These are phyloP conservation scores for Phaffomyces thermotolerans DNA, from an alignment of 805 yeast species.

Conservation along the genomic window DNA sequence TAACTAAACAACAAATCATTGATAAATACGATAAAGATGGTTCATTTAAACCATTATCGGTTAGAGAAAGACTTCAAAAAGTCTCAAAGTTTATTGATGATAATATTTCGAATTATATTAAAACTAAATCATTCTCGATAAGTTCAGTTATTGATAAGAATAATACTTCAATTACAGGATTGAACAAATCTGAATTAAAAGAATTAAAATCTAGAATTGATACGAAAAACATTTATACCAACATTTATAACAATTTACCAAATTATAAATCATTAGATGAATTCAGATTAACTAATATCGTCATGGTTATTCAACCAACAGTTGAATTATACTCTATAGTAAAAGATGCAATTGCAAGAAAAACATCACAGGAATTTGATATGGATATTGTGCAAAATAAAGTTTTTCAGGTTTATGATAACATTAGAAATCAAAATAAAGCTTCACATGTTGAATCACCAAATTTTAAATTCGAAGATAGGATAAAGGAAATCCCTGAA, in stretches of 20 bases:
- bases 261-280: slow-evolving; percentile 24
- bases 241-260: slow-evolving; percentile 35
- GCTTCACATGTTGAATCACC: slow-evolving; percentile 1
- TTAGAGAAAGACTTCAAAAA: slow-evolving; percentile 15
- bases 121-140: neutral
- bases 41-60: slow-evolving; percentile 20
- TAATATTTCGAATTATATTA: slow-evolving; percentile 1
- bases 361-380: slow-evolving; percentile 37
- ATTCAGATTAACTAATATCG: slow-evolving; percentile 32
- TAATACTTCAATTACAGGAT: neutral
- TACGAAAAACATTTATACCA: slow-evolving; percentile 15
- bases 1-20: slow-evolving; percentile 12
- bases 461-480: slow-evolving; percentile 5
- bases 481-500: slow-evolving; percentile 16
- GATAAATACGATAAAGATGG: slow-evolving; percentile 14
- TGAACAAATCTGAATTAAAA: neutral
- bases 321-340: slow-evolving; percentile 17
- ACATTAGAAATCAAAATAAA: slow-evolving; percentile 11
- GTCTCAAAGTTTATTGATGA: slow-evolving; percentile 4
- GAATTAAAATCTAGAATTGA: slow-evolving; percentile 2
- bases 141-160: no score
- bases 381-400: slow-evolving; percentile 45
- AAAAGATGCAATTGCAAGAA: slow-evolving; percentile 19
- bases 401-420: slow-evolving; percentile 21
- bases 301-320: slow-evolving; percentile 56